Conservation (phyloP, 441 rosid species). For the Pelargonium myrrhifolium region DNA sequence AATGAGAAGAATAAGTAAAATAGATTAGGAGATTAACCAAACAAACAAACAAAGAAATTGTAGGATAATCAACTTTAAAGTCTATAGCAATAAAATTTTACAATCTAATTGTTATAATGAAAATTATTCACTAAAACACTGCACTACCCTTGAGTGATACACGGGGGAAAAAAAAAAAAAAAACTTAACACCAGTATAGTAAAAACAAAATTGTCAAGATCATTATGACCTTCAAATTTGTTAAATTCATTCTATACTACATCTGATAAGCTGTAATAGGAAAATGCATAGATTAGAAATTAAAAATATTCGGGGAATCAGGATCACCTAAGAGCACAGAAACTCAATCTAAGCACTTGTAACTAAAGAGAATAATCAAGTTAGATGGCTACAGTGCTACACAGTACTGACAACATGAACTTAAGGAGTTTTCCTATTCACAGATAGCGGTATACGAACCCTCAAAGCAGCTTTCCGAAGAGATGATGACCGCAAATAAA, state of each 20-base stretch:
- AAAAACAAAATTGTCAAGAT: no score
- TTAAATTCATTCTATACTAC: not conserved
- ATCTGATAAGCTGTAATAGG: not conserved
- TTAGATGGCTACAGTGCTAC: not conserved
- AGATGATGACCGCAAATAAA: constrained; percentile 73
- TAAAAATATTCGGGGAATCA: not conserved
- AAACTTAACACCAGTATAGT: not conserved
- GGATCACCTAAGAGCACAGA: not conserved
- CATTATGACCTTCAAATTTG: not conserved
- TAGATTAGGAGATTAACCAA: not conserved
- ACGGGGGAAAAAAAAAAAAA: no score
- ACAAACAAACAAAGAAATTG: no score
- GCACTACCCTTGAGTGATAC: no score
- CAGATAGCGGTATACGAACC: constrained; percentile 39
- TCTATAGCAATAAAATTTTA: no score
- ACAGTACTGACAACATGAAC: not conserved
- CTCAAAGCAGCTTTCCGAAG: constrained; percentile 82
- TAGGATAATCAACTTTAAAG: no score
- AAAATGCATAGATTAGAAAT: not conserved
- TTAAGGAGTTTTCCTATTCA: not conserved
- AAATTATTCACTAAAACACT: no score
- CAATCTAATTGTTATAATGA: no score
- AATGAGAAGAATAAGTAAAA: not conserved
- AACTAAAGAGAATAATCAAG: not conserved
- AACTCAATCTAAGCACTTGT: not conserved